Evolutionary conservation across 1,139 yeast species (phyloP), one percentile per base, ranked within the genome.

Genomic region (Saccharomycopsis hybrid): DNA sequence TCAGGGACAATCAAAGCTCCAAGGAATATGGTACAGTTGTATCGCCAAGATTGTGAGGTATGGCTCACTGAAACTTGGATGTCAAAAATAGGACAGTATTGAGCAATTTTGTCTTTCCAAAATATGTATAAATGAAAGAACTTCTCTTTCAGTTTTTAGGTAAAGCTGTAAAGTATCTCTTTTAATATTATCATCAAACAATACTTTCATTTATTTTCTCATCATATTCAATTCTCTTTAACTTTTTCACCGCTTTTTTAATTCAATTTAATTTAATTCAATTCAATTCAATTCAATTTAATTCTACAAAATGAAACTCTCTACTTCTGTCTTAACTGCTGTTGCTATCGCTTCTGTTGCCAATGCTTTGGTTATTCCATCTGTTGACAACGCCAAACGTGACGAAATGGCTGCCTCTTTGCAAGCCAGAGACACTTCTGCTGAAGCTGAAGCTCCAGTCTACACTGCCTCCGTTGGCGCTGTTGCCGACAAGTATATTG

Each of bases 321-420:
- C 54, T n/a, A 43, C 25, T 27, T n/a, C 54, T 42, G 44, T 43
- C 29, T 46, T 49, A 40, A 8, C 47, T 35, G 25, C 54, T 28
- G 30, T 52, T 31, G 53, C 53, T 25, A 3, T 50, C 24, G 43
- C 42, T 18, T 38, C 51, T 29, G 18, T 37, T 11, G 48, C 51
- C 39, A 44, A 47, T 35, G 53, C 49, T 36, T 40, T 48, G 48
- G 53, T 50, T 11, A 48, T 50, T 38, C 51, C 53, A 9, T 35
- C 41, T 2, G 31, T 47, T 30, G 45, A 42, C 5, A 37, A 33
- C n/a, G 27, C 18, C 25, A 18, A 11, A n/a, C 7, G 7, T 3
- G 30, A 28, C 39, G 25, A 43, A 31, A 13, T 41, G 8, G 18
- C n/a, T 28, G n/a, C 5, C 35, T 27, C 8, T 30, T 29, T 41